These are phyloP conservation scores for Hordeum marinum DNA, from an alignment of 176 grass and related monocot species.

Conservation along the genomic window DNA sequence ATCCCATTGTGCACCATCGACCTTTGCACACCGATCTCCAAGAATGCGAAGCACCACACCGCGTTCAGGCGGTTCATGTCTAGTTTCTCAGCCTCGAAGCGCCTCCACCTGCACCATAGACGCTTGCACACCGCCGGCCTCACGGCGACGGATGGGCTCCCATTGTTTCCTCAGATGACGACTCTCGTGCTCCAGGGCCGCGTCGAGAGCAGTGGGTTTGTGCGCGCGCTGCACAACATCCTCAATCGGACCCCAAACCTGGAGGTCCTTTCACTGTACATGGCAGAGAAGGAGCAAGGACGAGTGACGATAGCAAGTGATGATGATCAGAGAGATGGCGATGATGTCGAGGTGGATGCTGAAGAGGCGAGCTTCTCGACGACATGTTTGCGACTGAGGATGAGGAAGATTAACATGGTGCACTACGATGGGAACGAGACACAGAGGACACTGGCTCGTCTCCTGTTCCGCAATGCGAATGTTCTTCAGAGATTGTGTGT, in stretches of 20 bases:
- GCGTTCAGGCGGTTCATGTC: background rate
- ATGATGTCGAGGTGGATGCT: background rate
- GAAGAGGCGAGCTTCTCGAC: background rate
- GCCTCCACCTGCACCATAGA: background rate
- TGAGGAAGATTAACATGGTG: constrained; percentile 16
- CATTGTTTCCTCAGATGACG: background rate
- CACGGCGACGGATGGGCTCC: background rate
- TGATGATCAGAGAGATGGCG: background rate
- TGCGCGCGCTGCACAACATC: background rate
- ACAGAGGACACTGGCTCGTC: constrained; percentile 6
- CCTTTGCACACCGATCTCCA: background rate
- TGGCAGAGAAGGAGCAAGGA: background rate
- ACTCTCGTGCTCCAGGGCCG: background rate
- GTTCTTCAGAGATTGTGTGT: background rate
- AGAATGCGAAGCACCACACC: background rate
- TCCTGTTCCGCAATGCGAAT: background rate
- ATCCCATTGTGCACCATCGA: background rate
- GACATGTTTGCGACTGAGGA: background rate
- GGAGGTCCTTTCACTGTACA: background rate
- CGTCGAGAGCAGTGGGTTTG: background rate
- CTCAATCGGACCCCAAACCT: background rate
- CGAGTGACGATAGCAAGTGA: background rate
- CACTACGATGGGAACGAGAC: background rate
- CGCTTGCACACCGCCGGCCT: background rate
- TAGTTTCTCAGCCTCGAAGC: background rate